Percentiles rank a stretch among this genome's conserved stretches.
Evolutionary conservation across 345 rosid species (phyloP).

Genomic region (Toxicodendron radicans): DNA sequence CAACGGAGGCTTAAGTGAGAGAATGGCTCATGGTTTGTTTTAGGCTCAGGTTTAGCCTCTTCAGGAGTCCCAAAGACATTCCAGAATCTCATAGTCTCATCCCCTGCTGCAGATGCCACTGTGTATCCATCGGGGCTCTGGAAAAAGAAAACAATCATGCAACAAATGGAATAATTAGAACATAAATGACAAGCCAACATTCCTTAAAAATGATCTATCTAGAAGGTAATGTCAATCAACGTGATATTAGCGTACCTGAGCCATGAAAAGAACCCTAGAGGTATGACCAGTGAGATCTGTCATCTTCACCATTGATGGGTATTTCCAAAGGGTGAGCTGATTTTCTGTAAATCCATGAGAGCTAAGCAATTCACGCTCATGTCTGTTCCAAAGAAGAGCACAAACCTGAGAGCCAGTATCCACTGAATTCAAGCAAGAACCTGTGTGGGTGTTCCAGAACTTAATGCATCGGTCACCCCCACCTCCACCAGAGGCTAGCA

Average conservation of each 20-base stretch:
- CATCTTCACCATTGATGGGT: conserved; percentile 45
- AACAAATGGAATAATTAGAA: neutral
- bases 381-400: conserved; percentile 41
- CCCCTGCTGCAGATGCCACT: conserved; percentile 44
- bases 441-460: conserved; percentile 43
- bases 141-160: neutral
- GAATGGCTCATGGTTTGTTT: conserved; percentile 33
- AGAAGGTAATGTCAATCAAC: no score
- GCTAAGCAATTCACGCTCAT: conserved; percentile 44
- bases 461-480: conserved; percentile 35
- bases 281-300: conserved; percentile 45
- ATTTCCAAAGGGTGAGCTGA: conserved; percentile 46
- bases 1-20: conserved; percentile 28
- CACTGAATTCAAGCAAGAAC: conserved; percentile 39
- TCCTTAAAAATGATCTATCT: neutral
- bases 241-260: conserved; percentile 27
- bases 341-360: conserved; percentile 39
- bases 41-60: conserved; percentile 30
- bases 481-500: conserved; percentile 43
- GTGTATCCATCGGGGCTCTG: conserved; percentile 51
- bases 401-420: conserved; percentile 46
- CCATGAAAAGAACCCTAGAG: conserved; percentile 45
- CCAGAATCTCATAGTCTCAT: conserved; percentile 46
- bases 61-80: conserved; percentile 43
- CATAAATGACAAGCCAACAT: neutral